A percentile compares a stretch with the other conserved stretches of the same genome.
Evolutionary conservation across 805 yeast genomes (phyloP).

Genomic region (Starmerella cellae): DNA sequence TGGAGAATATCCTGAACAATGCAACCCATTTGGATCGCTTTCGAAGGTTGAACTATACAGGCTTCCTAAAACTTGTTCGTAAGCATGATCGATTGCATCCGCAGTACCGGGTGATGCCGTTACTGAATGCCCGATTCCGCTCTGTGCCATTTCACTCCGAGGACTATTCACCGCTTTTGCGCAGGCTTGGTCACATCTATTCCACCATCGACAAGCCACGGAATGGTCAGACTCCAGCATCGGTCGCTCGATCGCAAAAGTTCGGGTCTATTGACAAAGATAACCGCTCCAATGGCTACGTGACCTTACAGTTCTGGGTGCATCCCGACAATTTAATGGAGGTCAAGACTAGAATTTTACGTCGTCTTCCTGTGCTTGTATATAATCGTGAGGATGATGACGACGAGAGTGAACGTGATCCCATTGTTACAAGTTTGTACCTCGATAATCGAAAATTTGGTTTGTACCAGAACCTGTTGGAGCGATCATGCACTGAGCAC

Average conservation of each 20-base stretch:
- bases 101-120: conserved; percentile 76
- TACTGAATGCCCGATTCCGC: conserved; percentile 75
- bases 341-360: conserved; percentile 84
- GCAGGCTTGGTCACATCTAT: conserved; percentile 63
- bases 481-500: conserved; percentile 32
- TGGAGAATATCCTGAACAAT: conserved; percentile 60
- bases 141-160: conserved; percentile 86
- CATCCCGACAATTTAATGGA: conserved; percentile 97
- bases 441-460: conserved; percentile 77
- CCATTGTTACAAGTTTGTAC: conserved; percentile 72
- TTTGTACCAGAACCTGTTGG: conserved; percentile 69
- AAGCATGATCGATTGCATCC: conserved; percentile 89
- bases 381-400: conserved; percentile 45
- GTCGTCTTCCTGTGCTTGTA: conserved; percentile 84
- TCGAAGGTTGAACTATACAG: conserved; percentile 85
- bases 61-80: conserved; percentile 85
- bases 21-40: conserved; percentile 84
- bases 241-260: conserved; percentile 23
- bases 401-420: conserved; percentile 43
- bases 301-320: conserved; percentile 81
- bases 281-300: conserved; percentile 28
- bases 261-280: conserved; percentile 25
- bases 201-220: conserved; percentile 67
- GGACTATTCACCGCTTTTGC: conserved; percentile 82
- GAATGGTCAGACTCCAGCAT: conserved; percentile 27